Conservation (phyloP, 495 filamentous ascomycete species). For the Lophiotrema nucula region DNA sequence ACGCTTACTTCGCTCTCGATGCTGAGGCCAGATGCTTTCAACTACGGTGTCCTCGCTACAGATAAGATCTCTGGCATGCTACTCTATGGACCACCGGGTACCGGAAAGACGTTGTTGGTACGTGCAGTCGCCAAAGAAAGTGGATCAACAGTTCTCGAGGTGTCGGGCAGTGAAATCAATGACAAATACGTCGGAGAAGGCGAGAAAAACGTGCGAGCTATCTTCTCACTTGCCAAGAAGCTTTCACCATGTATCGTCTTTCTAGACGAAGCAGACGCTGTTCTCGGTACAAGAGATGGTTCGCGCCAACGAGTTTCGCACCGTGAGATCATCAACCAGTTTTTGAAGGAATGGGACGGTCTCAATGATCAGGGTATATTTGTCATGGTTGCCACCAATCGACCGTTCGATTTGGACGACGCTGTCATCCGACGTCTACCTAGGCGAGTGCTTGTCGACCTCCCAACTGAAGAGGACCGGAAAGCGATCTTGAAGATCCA, state of each 20-base stretch:
- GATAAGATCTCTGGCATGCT: conserved; percentile 88
- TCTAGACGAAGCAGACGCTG: conserved; percentile 93
- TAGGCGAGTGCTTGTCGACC: conserved; percentile 78
- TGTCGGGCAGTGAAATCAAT: conserved; percentile 76
- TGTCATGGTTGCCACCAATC: conserved; percentile 98
- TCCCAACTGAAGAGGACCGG: conserved; percentile 76
- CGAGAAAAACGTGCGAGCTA: conserved; percentile 93
- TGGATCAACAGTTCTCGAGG: conserved; percentile 78
- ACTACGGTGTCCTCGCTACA: conserved; percentile 88
- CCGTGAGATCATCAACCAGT: conserved; percentile 95
- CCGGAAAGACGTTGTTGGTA: conserved; percentile 91
- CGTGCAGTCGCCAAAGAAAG: conserved; percentile 96
- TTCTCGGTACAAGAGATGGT: conserved; percentile 72
- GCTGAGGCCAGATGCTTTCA: conserved; percentile 87
- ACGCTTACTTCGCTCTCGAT: conserved; percentile 87
- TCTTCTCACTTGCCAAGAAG: conserved; percentile 89
- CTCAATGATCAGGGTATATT: conserved; percentile 84
- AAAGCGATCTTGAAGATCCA: conserved; percentile 80
- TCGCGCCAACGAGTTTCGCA: conserved; percentile 61
- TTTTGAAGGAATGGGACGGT: conserved; percentile 96
- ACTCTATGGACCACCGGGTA: conserved; percentile 92
- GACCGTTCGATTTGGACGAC: conserved; percentile 93
- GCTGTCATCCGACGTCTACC: conserved; percentile 85
- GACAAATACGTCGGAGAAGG: conserved; percentile 96
- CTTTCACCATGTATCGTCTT: conserved; percentile 93